A percentile compares a stretch with the other conserved stretches of the same genome.
Conservation (phyloP, 192 early-diverging fungal species). For the Oehlia diaphana region DNA sequence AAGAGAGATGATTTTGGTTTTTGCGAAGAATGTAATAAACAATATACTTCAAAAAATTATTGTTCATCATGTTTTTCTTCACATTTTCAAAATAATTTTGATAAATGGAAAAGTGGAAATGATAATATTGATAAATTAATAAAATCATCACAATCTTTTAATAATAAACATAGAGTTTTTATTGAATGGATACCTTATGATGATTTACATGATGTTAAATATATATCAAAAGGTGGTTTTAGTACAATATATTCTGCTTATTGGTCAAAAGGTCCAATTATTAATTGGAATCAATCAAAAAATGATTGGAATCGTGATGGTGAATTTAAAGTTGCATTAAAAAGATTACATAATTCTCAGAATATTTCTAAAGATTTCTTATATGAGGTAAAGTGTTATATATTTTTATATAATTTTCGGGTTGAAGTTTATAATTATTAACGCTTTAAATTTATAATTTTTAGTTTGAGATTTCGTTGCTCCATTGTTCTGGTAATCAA, state of each 20-base stretch:
- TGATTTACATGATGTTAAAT: conserved; percentile 4
- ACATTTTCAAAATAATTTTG: neutral
- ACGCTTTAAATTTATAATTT: neutral
- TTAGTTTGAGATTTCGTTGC: neutral
- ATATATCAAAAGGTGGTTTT: conserved; percentile 1
- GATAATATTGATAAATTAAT: conserved; percentile 6
- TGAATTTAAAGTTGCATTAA: conserved; percentile 20
- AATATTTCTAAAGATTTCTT: conserved; percentile 11
- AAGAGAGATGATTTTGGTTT: neutral
- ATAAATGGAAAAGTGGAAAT: neutral
- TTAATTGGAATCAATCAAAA: neutral
- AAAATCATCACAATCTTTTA: neutral
- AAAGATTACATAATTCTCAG: conserved; percentile 13
- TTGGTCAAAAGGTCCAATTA: conserved; percentile 3
- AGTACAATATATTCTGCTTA: conserved; percentile 6
- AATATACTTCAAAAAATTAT: neutral
- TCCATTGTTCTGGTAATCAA: neutral
- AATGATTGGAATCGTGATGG: neutral
- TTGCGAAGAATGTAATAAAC: neutral
- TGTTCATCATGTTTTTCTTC: neutral
- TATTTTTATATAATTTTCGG: too few species aligned
- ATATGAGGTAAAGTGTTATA: neutral
- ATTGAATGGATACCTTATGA: conserved; percentile 24
- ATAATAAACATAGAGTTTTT: neutral
- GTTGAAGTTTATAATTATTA: too few species aligned